Percentiles rank a stretch among this genome's conserved stretches.
These are phyloP conservation scores for Monoraphidium neglectum DNA, from an alignment of 139 green algal species.

Conservation along the genomic window DNA sequence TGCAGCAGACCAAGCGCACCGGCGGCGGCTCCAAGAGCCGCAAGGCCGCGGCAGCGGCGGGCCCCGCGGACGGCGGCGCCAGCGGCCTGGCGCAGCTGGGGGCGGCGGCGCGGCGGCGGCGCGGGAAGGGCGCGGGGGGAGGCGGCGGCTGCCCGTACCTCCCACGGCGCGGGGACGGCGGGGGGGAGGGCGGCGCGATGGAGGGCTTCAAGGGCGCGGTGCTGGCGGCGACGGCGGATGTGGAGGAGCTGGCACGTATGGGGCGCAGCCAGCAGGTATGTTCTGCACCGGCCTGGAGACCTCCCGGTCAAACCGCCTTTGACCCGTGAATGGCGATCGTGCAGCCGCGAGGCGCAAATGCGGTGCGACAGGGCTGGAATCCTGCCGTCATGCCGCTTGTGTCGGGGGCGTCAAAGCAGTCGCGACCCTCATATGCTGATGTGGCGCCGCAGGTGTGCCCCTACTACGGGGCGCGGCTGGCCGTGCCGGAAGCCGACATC, in stretches of 20 bases:
- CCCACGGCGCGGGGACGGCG: background rate
- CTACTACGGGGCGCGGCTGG: conserved; percentile 87
- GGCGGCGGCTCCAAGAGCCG: conserved; percentile 26
- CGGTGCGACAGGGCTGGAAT: too few relatives aligned
- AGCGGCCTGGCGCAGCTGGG: conserved; percentile 7
- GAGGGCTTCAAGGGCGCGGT: conserved; percentile 39
- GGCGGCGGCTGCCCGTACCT: conserved; percentile 42
- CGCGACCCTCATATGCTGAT: too few relatives aligned
- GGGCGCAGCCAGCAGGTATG: conserved; percentile 63
- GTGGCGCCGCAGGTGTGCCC: conserved; percentile 75
- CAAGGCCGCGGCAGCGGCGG: background rate
- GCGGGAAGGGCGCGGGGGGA: background rate
- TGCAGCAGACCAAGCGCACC: conserved; percentile 59
- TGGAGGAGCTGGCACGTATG: conserved; percentile 86
- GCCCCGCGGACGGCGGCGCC: conserved; percentile 4
- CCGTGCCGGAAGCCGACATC: conserved; percentile 79
- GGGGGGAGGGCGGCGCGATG: too few relatives aligned
- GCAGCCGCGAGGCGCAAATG: too few relatives aligned
- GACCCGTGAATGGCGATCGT: too few relatives aligned
- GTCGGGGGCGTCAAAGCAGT: too few relatives aligned
- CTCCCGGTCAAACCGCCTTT: too few relatives aligned
- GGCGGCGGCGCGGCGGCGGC: conserved; percentile 3
- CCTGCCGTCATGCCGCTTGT: too few relatives aligned
- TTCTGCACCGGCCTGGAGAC: too few relatives aligned
- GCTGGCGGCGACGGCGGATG: conserved; percentile 81